These are phyloP conservation scores for Cryptococcus depauperatus DNA, from an alignment of 1,284 basidiomycete species.

Conservation along the genomic window DNA sequence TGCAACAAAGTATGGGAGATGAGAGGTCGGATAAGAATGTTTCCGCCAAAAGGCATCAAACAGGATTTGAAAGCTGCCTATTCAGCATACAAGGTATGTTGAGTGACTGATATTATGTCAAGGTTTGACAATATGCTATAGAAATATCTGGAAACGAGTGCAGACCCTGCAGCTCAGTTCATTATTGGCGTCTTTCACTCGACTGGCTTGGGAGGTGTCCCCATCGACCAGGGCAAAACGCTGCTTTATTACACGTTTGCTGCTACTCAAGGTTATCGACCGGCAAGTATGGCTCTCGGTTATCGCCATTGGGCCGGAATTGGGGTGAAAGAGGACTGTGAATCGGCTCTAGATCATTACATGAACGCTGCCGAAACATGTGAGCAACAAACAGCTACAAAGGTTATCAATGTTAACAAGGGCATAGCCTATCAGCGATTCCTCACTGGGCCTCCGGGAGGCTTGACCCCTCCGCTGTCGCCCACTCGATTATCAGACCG, in stretches of 20 bases:
- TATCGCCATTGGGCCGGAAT: constrained; percentile 96
- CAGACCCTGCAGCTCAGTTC: constrained; percentile 72
- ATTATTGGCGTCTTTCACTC: constrained; percentile 78
- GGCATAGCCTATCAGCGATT: constrained; percentile 60
- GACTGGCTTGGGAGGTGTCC: constrained; percentile 65
- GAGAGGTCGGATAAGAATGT: constrained; percentile 61
- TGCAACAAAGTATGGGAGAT: constrained; percentile 65
- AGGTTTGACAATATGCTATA: no score
- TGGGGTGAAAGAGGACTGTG: constrained; percentile 76
- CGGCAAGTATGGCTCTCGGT: constrained; percentile 84
- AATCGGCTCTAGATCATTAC: constrained; percentile 75
- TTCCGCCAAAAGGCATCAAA: constrained; percentile 38
- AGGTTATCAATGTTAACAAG: constrained; percentile 3
- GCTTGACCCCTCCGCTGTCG: constrained; percentile 72
- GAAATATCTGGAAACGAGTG: constrained; percentile 50
- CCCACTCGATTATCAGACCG: constrained; percentile 81
- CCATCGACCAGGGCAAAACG: constrained; percentile 52
- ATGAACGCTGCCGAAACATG: constrained; percentile 75
- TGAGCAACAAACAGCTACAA: constrained; percentile 37
- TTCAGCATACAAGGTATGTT: constrained; percentile 26
- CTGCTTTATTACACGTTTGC: constrained; percentile 90
- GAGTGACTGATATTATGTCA: background rate
- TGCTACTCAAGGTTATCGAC: constrained; percentile 73
- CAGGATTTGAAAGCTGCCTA: constrained; percentile 34
- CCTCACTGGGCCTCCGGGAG: constrained; percentile 79